Evolutionary conservation across 2,329 filamentous ascomycete species (phyloP), one percentile per base, ranked within the genome.

Genomic region (Xylaria sp.): DNA sequence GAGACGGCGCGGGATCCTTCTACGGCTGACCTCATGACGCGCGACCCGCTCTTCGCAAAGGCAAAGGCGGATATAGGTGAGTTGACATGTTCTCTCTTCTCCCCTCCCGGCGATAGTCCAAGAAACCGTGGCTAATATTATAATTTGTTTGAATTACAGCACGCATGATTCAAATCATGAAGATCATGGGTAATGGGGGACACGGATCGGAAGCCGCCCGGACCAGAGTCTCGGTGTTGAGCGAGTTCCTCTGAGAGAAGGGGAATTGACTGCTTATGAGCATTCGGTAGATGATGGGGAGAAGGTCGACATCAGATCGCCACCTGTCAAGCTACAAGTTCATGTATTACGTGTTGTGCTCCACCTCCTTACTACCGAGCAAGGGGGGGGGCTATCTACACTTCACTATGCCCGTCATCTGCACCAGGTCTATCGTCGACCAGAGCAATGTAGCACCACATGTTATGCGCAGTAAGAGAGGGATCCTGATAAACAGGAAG

Each of bases 131-230:
- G 40, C 60, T 60, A 45, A 63, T 42, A 21, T 8, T 2, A n/a
- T 4, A 33, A n/a, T n/a, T n/a, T 19, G 25, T 61, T 33, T 43
- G 56, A 33, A 59, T 7, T 28, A n/a, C 12, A 88, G 84, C 79
- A 43, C 80, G 82, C 63, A 89, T 89, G 86, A 84, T 89, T 28
- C 80, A 88, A 57, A 89, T 89, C 52, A 84, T 89, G 84, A 79
- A 84, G 59, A 70, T 79, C 15, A 87, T 88, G 80, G 81, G 82
- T 23, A 82, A 83, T 35, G 80, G 82, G 8, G 80, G 83, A 23
- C 75, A 86, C 50, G 85, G 84, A 1, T 86, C 84, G 12, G 82
- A 87, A 23, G 84, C 88, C 15, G 86, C 87, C 3, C 78, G 80
- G 66, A 88, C 86, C 5, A 79, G 87, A 65, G 83, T 88, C 19